These are phyloP conservation scores for Glomus cerebriforme DNA, from an alignment of 192 early-diverging fungal species.

Conservation along the genomic window DNA sequence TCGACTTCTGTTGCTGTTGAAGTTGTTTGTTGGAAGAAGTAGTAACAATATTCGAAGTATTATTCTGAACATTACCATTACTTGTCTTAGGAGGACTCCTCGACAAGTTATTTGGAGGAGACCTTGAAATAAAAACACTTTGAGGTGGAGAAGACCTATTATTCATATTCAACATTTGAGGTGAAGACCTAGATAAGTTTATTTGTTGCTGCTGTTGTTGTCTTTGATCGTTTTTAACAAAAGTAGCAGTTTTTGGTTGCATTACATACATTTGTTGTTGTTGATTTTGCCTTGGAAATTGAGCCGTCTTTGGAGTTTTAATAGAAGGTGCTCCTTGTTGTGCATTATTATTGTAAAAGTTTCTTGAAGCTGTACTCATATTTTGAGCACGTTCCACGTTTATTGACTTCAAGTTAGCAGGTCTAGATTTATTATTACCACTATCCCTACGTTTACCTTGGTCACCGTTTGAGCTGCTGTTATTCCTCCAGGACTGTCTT, in stretches of 20 bases:
- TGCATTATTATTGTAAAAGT: background rate
- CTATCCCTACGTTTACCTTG: conserved; percentile 31
- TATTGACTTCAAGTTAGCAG: conserved; percentile 24
- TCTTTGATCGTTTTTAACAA: background rate
- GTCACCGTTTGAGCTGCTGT: conserved; percentile 3
- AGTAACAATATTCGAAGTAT: background rate
- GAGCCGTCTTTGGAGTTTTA: conserved; percentile 25
- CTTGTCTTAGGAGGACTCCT: conserved; percentile 13
- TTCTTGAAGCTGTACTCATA: conserved; percentile 13
- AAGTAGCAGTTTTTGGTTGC: background rate
- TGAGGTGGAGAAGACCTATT: conserved; percentile 17
- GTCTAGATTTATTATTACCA: conserved; percentile 20
- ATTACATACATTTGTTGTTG: conserved; percentile 14
- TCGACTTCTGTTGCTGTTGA: conserved; percentile 12
- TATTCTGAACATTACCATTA: conserved; percentile 10
- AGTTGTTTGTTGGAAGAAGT: background rate
- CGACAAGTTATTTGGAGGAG: conserved; percentile 24
- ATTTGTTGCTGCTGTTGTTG: conserved; percentile 16
- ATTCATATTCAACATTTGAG: background rate
- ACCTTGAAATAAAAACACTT: conserved; percentile 1
- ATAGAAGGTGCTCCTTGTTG: background rate
- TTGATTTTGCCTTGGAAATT: conserved; percentile 23
- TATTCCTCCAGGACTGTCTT: conserved; percentile 28
- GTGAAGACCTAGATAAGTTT: conserved; percentile 21
- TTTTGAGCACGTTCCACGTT: conserved; percentile 24